A percentile compares a stretch with the other conserved stretches of the same genome.
Evolutionary conservation across 148 eudicot genomes (phyloP).

Genomic region (Rhododendron ferrugineum): DNA sequence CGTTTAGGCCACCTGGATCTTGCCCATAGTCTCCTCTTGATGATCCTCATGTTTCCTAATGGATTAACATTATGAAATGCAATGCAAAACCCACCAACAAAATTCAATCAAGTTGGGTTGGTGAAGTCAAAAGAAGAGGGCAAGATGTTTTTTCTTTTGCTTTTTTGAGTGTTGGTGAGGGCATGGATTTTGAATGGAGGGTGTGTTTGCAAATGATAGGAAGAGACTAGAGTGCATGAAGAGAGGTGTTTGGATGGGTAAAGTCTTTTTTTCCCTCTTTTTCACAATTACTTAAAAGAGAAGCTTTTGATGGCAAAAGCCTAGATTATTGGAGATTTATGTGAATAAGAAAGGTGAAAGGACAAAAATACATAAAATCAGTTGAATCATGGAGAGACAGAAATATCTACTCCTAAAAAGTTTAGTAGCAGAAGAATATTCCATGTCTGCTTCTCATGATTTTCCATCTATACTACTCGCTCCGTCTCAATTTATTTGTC

Average conservation of each 20-base stretch:
- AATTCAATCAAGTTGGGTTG: conserved; percentile 1
- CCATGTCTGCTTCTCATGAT: not conserved
- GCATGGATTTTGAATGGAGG: not conserved
- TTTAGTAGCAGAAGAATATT: not conserved
- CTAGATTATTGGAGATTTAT: not conserved
- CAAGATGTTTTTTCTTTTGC: not conserved
- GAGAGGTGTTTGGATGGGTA: not conserved
- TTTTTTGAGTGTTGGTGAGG: not conserved
- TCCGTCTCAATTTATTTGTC: not conserved
- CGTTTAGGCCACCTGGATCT: not conserved
- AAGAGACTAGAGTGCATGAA: not conserved
- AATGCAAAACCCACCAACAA: not conserved
- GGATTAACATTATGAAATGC: not conserved
- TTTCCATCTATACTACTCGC: not conserved
- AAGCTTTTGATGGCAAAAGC: not conserved
- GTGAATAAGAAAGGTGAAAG: not conserved
- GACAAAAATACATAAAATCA: not conserved
- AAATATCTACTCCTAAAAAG: not conserved
- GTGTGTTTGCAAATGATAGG: not conserved
- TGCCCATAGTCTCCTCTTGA: not conserved
- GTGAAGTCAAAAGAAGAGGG: conserved; percentile 11
- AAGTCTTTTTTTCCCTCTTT: not conserved
- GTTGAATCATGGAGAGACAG: not conserved
- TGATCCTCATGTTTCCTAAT: conserved; percentile 1
- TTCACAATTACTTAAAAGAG: not conserved